Evolutionary conservation across 208 protist genomes (phyloP), one percentile per base, ranked within the genome.

Genomic region (Leishmania mexicana): DNA sequence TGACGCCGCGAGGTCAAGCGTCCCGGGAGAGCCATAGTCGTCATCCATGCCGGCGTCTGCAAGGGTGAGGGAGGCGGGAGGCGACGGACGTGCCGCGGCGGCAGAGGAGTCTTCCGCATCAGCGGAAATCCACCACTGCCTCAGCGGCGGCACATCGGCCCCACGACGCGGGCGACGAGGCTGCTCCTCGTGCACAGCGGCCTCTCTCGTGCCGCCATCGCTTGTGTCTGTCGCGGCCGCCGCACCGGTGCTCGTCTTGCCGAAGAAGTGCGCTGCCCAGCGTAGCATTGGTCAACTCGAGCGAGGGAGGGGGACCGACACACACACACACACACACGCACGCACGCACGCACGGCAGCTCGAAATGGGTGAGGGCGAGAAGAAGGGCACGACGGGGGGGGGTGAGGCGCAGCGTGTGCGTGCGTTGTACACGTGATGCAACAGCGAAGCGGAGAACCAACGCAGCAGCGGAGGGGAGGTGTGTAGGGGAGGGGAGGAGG

Each of bases 121-220:
- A 6, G 38, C 21, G 75, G 57, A 21, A 13, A 35, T n/a, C 75
- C 51, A 78, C 38, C 49, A 78, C 75, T 2, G 76, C 76, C 73
- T 80, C 64, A 80, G 64, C 60, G 76, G 64, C 60, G 76, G 76
- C 47, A 80, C 57, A 35, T 78, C 75, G 8, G 10, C 40, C 2
- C 53, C 38, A 24, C 15, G 57, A 31, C 75, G 35, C 57, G 47
- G 21, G 35, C 6, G 21, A 24, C 35, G 31, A 42, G 40, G 40
- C 38, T 58, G 53, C 35, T 42, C 38, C 57, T 21, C 24, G 24
- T n/a, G 58, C 19, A 40, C 28, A 5, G 57, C 1, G 0, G 35
- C 31, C 2, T 38, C 38, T 51, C 38, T 57, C 7, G 47, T 31
- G 35, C 15, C 40, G 21, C 4, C 7, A 40, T 62, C 74, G 35